Evolutionary conservation across 2,329 filamentous ascomycete species (phyloP).

Genomic region (Leptographium procerum): DNA sequence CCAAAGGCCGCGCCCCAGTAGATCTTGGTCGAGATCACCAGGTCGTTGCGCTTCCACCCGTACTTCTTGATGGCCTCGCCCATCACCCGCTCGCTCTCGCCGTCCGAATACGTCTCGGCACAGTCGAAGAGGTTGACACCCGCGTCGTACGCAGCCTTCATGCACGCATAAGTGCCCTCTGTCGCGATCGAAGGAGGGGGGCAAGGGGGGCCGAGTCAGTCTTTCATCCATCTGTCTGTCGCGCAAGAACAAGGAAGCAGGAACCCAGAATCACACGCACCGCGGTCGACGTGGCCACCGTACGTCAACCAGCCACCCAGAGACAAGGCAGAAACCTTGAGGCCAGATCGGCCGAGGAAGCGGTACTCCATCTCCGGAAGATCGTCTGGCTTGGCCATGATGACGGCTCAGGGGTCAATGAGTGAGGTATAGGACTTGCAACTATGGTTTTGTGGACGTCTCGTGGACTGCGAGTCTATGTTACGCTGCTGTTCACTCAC

Average conservation of each 20-base stretch:
- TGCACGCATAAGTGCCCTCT: conserved; percentile 49
- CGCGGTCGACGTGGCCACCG: conserved; percentile 20
- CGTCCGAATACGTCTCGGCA: conserved; percentile 42
- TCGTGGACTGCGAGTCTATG: background rate
- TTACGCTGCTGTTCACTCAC: too few species aligned
- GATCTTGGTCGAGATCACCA: conserved; percentile 47
- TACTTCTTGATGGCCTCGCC: conserved; percentile 41
- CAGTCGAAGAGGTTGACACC: conserved; percentile 56
- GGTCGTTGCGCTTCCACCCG: conserved; percentile 41
- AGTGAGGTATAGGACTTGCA: too few species aligned
- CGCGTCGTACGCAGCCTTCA: conserved; percentile 50
- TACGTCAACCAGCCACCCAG: conserved; percentile 46
- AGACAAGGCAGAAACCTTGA: conserved; percentile 12
- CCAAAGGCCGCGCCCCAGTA: conserved; percentile 55
- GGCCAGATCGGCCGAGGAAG: conserved; percentile 6
- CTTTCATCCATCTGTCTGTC: too few species aligned
- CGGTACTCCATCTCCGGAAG: conserved; percentile 8
- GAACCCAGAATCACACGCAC: too few species aligned
- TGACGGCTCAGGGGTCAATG: background rate
- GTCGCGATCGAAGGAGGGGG: too few species aligned
- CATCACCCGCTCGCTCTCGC: conserved; percentile 39
- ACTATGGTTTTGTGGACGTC: background rate
- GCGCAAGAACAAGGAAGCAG: too few species aligned
- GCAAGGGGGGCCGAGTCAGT: too few species aligned
- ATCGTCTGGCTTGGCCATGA: conserved; percentile 2